These are phyloP conservation scores for Aspergillus amoenus DNA, from an alignment of 2,329 filamentous ascomycete species.

Conservation along the genomic window DNA sequence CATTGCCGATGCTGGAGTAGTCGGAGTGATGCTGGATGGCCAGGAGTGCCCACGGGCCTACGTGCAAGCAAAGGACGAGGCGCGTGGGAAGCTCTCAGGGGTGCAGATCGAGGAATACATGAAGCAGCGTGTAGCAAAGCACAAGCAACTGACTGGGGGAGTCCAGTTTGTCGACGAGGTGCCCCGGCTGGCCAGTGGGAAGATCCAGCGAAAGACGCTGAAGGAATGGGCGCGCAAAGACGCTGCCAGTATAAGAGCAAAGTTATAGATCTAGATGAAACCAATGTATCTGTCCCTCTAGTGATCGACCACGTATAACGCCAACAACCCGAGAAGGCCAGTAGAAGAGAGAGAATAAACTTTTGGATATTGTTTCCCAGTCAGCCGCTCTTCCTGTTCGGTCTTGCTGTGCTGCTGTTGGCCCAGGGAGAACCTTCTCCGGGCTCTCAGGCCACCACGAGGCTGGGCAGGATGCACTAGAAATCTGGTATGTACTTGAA, in stretches of 20 bases:
- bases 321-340: too few species aligned
- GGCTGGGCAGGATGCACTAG: not conserved
- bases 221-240: conserved; percentile 11
- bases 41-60: conserved; percentile 57
- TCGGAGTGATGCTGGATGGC: conserved; percentile 41
- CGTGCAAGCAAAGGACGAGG: conserved; percentile 50
- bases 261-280: not conserved
- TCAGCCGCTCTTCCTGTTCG: too few species aligned
- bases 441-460: not conserved
- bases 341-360: too few species aligned
- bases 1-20: conserved; percentile 40
- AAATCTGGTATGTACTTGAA: not conserved
- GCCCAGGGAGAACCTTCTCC: not conserved
- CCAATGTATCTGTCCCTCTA: too few species aligned
- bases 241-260: not conserved
- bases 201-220: conserved; percentile 53
- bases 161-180: conserved; percentile 58
- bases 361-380: not conserved
- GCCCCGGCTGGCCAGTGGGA: conserved; percentile 58
- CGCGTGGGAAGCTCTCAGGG: not conserved
- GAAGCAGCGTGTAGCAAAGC: conserved; percentile 50
- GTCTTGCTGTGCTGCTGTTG: too few species aligned
- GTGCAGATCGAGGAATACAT: conserved; percentile 36
- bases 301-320: too few species aligned
- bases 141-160: conserved; percentile 54